A percentile compares a stretch with the other conserved stretches of the same genome.
These are phyloP conservation scores for Coniochaeta sp. DNA, from an alignment of 2,329 filamentous ascomycete genomes.

Conservation along the genomic window DNA sequence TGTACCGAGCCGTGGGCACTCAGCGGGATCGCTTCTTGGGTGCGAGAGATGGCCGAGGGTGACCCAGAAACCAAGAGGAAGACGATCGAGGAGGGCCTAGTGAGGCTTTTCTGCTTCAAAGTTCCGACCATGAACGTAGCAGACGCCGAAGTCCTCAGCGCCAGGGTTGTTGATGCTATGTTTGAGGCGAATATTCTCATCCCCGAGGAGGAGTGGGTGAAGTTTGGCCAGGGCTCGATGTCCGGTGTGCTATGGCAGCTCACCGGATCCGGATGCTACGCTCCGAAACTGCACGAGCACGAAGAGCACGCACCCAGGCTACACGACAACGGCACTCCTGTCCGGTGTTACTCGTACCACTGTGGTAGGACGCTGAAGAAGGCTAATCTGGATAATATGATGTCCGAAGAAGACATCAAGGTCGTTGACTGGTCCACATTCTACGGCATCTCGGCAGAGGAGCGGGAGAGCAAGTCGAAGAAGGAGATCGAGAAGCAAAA, in stretches of 20 bases:
- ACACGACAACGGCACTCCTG: conserved; percentile 61
- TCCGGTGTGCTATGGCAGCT: conserved; percentile 91
- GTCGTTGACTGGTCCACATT: conserved; percentile 84
- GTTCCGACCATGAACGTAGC: conserved; percentile 98
- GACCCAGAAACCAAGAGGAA: conserved; percentile 82
- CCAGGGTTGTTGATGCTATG: conserved; percentile 73
- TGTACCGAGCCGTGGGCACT: conserved; percentile 91
- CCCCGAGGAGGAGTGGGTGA: conserved; percentile 95
- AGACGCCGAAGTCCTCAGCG: conserved; percentile 82
- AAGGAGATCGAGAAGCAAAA: conserved; percentile 94
- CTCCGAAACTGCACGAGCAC: conserved; percentile 69
- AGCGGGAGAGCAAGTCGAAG: conserved; percentile 61
- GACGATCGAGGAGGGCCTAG: conserved; percentile 77
- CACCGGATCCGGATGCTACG: conserved; percentile 86
- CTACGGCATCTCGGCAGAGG: conserved; percentile 74
- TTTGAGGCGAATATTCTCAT: conserved; percentile 69
- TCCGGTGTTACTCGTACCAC: conserved; percentile 87
- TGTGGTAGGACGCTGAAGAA: conserved; percentile 94
- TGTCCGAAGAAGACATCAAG: conserved; percentile 59
- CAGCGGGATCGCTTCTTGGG: conserved; percentile 79
- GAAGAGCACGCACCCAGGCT: conserved; percentile 58
- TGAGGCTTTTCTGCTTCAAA: conserved; percentile 86
- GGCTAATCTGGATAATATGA: conserved; percentile 73
- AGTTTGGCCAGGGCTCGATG: conserved; percentile 72
- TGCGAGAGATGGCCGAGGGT: conserved; percentile 82